These are phyloP conservation scores for Lunularia cruciata DNA, from an alignment of 225 moss, liverwort and hornwort genomes.

Conservation along the genomic window DNA sequence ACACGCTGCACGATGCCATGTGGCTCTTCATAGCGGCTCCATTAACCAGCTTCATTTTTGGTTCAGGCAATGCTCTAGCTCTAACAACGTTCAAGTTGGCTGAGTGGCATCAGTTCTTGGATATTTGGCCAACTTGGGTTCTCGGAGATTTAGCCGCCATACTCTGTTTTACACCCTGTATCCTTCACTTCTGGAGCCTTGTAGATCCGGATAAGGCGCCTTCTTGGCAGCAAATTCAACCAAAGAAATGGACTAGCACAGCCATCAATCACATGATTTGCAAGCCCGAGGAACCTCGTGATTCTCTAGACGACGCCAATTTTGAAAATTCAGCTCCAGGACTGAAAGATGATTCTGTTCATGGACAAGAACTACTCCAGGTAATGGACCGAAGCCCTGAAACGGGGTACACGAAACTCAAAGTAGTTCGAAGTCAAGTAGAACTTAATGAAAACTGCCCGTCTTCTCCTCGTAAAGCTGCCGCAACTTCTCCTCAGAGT, in stretches of 20 bases:
- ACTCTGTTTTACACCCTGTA: constrained; percentile 84
- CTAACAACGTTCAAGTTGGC: constrained; percentile 65
- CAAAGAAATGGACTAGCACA: constrained; percentile 30
- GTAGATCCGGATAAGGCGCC: constrained; percentile 50
- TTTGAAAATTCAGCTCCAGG: constrained; percentile 19
- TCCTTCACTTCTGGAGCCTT: constrained; percentile 82
- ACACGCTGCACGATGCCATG: constrained; percentile 94
- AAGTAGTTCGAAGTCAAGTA: constrained; percentile 19
- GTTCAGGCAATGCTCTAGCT: constrained; percentile 69
- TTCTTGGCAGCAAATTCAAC: constrained; percentile 36
- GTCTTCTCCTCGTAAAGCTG: constrained; percentile 18
- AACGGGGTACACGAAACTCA: constrained; percentile 22
- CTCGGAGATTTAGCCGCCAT: constrained; percentile 81
- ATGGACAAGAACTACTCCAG: constrained; percentile 20
- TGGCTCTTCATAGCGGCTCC: constrained; percentile 89
- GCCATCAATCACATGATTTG: not conserved
- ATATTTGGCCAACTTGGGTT: constrained; percentile 91
- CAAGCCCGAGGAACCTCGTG: constrained; percentile 22
- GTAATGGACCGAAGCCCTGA: constrained; percentile 15
- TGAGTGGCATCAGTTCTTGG: constrained; percentile 58
- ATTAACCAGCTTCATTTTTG: constrained; percentile 63
- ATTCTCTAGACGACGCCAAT: constrained; percentile 19
- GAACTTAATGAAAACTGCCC: constrained; percentile 9
- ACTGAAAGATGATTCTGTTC: constrained; percentile 24
- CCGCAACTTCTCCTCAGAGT: constrained; percentile 7